Base-by-base conservation (phyloP, 2,329 filamentous ascomycete species). In the Aspergillus ochraceus region DNA sequence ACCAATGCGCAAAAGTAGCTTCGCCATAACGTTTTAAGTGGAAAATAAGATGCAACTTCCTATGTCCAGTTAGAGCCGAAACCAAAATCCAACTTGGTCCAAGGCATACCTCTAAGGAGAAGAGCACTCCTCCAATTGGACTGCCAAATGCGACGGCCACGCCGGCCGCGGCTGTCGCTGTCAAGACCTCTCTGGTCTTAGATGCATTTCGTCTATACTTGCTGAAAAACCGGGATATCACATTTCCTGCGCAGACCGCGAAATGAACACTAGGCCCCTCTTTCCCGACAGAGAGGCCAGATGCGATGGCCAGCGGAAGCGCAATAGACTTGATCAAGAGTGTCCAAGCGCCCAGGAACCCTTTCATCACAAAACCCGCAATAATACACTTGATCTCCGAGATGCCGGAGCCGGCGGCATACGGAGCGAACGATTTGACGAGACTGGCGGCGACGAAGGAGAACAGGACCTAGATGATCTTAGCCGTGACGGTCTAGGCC, bases 351-450 rank as follows among this genome's bases (percentile, higher is more conserved):
- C 94, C 92, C 17, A 99, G 83, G 71, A 99, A 99, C 0, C 93
- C 95, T 77, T 98, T 97, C 95, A 99, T 99, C 53, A 98, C 91
- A 74, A 99, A 99, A 3, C 95, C 95, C 4, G 94, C 95, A 71
- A 99, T 97, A 72, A 99, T 98, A 77, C 92, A 97, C 77, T 99
- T 99, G 83, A 99, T 99, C 79, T 99, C 95, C 12, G 92, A 97
- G 60, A 99, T 99, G 46, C 95, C 95, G 12, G 92, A 97, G 17
- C 95, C 95, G 36, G 95, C 95, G 11, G 95, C 95, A 74, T 99
- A 99, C 0, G 95, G 95, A 4, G 95, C 93, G 76, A 95, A 98
- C 1, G 87, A 88, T 74, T 92, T 95, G 71, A 99, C 95, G 46
- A 99, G 82, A 42, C 85, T 88, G 0, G 93, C 93, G 2, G 93